Conservation (phyloP, 2,329 filamentous ascomycete genomes). For the Coccinonectria pachysandricola region DNA sequence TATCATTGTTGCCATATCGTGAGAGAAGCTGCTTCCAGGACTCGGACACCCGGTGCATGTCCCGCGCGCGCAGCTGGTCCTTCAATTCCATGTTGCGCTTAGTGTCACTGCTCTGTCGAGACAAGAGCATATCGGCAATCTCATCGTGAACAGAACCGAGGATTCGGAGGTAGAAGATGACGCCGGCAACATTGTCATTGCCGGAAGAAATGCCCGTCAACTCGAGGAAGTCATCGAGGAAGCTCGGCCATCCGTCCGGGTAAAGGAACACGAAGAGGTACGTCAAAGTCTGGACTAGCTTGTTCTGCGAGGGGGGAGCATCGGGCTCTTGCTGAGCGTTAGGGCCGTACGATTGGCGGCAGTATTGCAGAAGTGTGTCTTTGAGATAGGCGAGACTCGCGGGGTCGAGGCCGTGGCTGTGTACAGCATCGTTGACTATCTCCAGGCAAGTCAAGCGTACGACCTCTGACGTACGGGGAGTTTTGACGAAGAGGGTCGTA, state of each 20-base stretch:
- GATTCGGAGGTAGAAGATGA: conserved; percentile 80
- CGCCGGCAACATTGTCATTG: conserved; percentile 62
- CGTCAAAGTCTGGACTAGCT: conserved; percentile 90
- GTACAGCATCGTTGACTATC: conserved; percentile 84
- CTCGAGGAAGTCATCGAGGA: conserved; percentile 80
- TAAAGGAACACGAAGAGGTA: conserved; percentile 88
- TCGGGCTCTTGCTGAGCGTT: conserved; percentile 53
- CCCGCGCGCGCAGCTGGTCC: conserved; percentile 75
- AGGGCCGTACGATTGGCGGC: conserved; percentile 62
- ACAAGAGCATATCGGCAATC: conserved; percentile 85
- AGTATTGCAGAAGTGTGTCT: conserved; percentile 71
- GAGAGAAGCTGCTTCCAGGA: conserved; percentile 89
- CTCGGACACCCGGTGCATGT: conserved; percentile 76
- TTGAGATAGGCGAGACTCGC: conserved; percentile 67
- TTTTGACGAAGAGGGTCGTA: conserved; percentile 72
- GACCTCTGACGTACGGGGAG: conserved; percentile 67
- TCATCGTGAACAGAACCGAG: conserved; percentile 90
- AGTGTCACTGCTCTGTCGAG: conserved; percentile 65
- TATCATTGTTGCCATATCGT: conserved; percentile 62
- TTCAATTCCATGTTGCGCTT: conserved; percentile 85
- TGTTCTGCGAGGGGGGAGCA: conserved; percentile 77
- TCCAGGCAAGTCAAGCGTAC: conserved; percentile 85
- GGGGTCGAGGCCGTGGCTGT: conserved; percentile 64
- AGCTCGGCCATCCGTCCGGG: conserved; percentile 73
- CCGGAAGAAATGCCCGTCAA: conserved; percentile 57